A percentile compares a stretch with the other conserved stretches of the same genome.
phyloP scores from a whole-genome alignment of 2,329 filamentous ascomycete species.

The Akanthomyces dipterigenus region DNA sequence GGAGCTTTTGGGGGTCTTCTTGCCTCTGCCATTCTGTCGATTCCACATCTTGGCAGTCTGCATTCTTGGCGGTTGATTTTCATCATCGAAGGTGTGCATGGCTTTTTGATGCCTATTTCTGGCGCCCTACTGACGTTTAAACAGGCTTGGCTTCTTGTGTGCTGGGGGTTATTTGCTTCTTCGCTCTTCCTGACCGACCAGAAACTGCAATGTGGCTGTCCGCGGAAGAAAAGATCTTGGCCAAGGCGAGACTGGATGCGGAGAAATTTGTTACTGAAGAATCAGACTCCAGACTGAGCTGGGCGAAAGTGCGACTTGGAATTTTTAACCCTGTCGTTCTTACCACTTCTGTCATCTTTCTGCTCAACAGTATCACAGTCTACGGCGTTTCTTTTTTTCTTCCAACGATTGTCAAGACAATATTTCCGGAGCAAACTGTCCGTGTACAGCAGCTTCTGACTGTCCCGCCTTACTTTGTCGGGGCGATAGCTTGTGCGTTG shows the following conservation, averaged over 20 bases:
- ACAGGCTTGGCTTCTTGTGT: slow-evolving; percentile 45
- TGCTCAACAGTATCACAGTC: slow-evolving; percentile 64
- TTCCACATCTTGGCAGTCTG: slow-evolving; percentile 49
- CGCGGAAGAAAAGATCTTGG: slow-evolving; percentile 54
- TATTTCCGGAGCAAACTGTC: slow-evolving; percentile 53
- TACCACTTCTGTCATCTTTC: slow-evolving; percentile 49
- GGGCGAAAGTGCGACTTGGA: slow-evolving; percentile 50
- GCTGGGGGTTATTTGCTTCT: slow-evolving; percentile 49
- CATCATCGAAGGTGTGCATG: slow-evolving; percentile 47
- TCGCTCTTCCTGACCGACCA: slow-evolving; percentile 60
- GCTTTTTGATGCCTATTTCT: too few relatives aligned
- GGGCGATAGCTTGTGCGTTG: background rate
- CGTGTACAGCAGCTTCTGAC: slow-evolving; percentile 51
- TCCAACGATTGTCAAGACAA: slow-evolving; percentile 63
- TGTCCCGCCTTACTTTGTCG: slow-evolving; percentile 5
- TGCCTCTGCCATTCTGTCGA: slow-evolving; percentile 52
- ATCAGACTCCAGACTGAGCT: slow-evolving; percentile 52
- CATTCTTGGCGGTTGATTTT: slow-evolving; percentile 65
- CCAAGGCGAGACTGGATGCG: slow-evolving; percentile 51
- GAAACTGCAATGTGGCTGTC: slow-evolving; percentile 59
- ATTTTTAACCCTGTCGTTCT: slow-evolving; percentile 54
- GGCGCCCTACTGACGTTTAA: background rate
- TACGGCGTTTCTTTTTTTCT: slow-evolving; percentile 66
- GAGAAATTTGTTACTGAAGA: slow-evolving; percentile 53
- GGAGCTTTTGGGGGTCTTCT: slow-evolving; percentile 63